Base-by-base conservation (phyloP, 176 grass and related monocot genomes). In the Oryza glumipatula region DNA sequence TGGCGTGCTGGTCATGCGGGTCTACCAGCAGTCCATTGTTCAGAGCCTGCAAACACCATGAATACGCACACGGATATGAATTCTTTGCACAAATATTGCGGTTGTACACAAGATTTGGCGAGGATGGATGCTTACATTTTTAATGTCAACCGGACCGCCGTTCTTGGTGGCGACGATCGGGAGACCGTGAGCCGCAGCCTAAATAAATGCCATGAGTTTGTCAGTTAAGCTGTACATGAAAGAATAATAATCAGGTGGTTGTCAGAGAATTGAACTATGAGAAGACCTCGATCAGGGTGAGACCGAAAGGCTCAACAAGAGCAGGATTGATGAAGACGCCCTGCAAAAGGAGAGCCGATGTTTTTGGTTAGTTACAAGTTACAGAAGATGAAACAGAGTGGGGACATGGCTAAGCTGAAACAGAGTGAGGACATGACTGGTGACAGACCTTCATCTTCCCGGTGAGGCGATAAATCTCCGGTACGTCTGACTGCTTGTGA, bases 301-400 rank as follows among this genome's bases (percentile, higher is more conserved):
- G 96, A 70, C 96, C 96, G 67, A 98, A 98, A 19, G 96, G 96
- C 67, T 98, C 96, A 13, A 98, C 96, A 15, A 98, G 93, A 89
- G 96, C 96, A 72, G 96, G 93, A 85, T 98, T 98, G 73, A 98
- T 98, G 77, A 98, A 98, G 67, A 98, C 96, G 47, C 96, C 96
- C 96, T 96, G 80, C 41, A 88, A 4, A 32, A 12, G 21, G 68
- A 65, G 36, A 52, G 11, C 9, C 11, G 68, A 43, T 28, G 16
- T 48, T 52, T 85, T 15, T 0, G 11, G 58, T 63, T 46, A 67
- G 66, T 73, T 56, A 15, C 4, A 43, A 68, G 66, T 73, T 56
- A n/a, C 7, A 43, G 60, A 68, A 90, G 22, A 15, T 61, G 68
- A 79, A 63, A 83, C 2, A 51, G 48, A 36, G 64, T 9, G 32